These are phyloP conservation scores for Quercus glauca DNA, from an alignment of 306 rosid species.

Conservation along the genomic window DNA sequence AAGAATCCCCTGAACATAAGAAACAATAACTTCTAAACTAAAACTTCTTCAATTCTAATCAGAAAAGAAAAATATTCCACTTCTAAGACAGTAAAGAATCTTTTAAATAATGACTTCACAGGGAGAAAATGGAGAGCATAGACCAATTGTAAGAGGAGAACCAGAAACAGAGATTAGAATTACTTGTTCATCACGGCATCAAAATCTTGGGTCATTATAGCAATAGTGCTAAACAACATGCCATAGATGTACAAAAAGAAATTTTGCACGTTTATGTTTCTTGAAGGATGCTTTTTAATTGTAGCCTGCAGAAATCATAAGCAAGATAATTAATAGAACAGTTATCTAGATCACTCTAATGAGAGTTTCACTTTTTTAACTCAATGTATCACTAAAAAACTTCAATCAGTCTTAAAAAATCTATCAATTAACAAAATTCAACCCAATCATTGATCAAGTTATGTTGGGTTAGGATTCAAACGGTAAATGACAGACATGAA, in stretches of 20 bases:
- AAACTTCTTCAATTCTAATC: neutral
- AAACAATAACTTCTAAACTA: constrained; percentile 13
- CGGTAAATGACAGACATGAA: neutral
- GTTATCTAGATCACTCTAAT: constrained; percentile 4
- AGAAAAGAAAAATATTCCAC: constrained; percentile 3
- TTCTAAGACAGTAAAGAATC: constrained; percentile 14
- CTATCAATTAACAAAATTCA: neutral
- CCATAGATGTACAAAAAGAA: constrained; percentile 93
- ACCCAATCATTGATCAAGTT: neutral
- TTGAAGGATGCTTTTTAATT: constrained; percentile 89
- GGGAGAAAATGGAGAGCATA: constrained; percentile 4
- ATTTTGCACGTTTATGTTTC: constrained; percentile 91
- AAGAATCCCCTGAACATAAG: constrained; percentile 75
- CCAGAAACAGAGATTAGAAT: constrained; percentile 28
- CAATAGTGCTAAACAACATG: constrained; percentile 84
- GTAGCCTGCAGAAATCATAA: constrained; percentile 63
- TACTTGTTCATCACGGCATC: constrained; percentile 89
- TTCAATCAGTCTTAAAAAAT: neutral
- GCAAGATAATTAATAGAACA: neutral
- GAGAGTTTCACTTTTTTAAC: constrained; percentile 8
- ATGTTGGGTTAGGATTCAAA: constrained; percentile 6
- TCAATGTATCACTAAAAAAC: neutral
- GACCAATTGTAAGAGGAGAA: constrained; percentile 16
- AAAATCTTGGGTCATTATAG: constrained; percentile 92
- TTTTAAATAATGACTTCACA: constrained; percentile 9